Base-by-base conservation (phyloP, 2,329 filamentous ascomycete genomes). In the Ophiostoma tasmaniense region DNA sequence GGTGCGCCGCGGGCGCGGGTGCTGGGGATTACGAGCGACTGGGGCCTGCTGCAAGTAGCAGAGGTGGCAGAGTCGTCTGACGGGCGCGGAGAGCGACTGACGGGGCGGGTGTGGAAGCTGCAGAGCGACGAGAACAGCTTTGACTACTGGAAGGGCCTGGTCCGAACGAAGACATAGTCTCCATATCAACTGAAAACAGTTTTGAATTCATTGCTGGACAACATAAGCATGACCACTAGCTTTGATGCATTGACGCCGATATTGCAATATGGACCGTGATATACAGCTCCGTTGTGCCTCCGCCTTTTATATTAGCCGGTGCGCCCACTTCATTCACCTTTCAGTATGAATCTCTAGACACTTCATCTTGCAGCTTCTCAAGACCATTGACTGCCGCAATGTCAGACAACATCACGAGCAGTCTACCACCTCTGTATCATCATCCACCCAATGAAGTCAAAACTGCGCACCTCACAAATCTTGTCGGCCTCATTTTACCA, bases 91-190 rank as follows among this genome's bases (percentile, higher is more conserved):
- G 92, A 92, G 72, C 82, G 88, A 67, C 81, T 84, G 1, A 97
- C 91, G 0, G 93, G 94, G 0, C 90, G 85, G 78, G 82, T 90
- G 66, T 94, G 90, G 85, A 87, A 90, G 74, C 79, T 99, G 79
- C 93, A 97, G 81, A 97, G 93, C 77, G 95, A 99, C 78, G 92
- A 93, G 77, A 99, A 99, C 76, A 97, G 93, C 78, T 99, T 99
- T 81, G 95, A 99, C 79, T 99, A 97, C 78, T 96, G 97, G 80
- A 91, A 87, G 76, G 95, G 95, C 0, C 76, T 99, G 74, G 81
- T 99, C 25, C 92, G 87, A 81, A 86, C 89, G 75, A 98, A 96
- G 82, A 78, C 88, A 1, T 93, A 75, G 75, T 66, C 8, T 66
- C n/a, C n/a, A n/a, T n/a, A n/a, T n/a, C n/a, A n/a, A 10, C n/a